Evolutionary conservation across 139 green algal genomes (phyloP), one percentile per base, ranked within the genome.

Genomic region (Microglena sp.): DNA sequence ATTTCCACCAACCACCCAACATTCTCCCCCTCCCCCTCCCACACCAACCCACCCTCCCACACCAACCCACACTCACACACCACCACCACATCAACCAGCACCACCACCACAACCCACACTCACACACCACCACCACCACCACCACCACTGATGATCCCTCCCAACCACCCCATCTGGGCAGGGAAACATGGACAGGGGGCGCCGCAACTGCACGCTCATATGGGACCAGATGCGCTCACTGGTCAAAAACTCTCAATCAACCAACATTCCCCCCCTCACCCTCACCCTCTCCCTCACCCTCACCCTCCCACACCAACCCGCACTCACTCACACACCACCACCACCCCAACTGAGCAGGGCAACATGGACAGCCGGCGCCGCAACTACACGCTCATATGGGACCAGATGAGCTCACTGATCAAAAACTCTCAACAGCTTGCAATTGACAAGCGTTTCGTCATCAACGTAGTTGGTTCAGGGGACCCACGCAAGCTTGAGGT

Each of bases 351-450:
- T n/a, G n/a, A n/a, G 54, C 60, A 67, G 55, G 64, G 64, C 34
- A 50, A 50, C 33, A 71, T 71, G 64, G 64, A 71, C 54, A 58
- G 34, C 55, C 53, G 54, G 27, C 64, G 64, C 5, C 64, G 64
- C 3, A 71, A 71, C 35, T 71, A 71, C 53, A 71, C 64, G 11
- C 21, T 33, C 2, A 64, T 71, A 2, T 71, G 56, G 27, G 11
- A 64, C 3, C 54, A 71, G 64, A 34, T 71, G 34, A 55, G 62
- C 2, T 18, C n/a, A 26, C 46, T 57, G 29, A 18, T 69, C 29
- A 69, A 69, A 24, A 33, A 46, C 2, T 55, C 31, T 8, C n/a
- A 27, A 6, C 53, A 22, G 18, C 63, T 53, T 6, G 11, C 15
- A 3, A 26, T 27, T 3, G 63, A 69, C 33, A 26, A 33, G 33